Evolutionary conservation across 2,329 filamentous ascomycete species (phyloP).

Genomic region (Monilinia polystroma): DNA sequence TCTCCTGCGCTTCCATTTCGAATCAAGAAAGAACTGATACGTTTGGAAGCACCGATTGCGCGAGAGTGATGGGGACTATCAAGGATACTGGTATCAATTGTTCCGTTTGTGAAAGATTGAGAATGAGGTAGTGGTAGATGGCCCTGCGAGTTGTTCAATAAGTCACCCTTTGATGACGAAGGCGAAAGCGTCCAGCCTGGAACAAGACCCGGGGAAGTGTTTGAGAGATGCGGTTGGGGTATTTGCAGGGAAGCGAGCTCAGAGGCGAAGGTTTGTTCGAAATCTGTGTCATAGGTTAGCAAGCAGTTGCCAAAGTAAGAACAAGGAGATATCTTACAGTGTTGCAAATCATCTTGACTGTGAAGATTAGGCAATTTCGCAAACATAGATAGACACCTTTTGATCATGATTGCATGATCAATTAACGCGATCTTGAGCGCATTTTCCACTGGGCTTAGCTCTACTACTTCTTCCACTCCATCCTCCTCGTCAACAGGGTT

Average conservation of each 20-base stretch:
- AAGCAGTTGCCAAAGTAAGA: not conserved
- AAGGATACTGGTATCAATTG: conserved; percentile 33
- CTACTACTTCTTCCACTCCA: conserved; percentile 49
- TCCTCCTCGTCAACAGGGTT: conserved; percentile 42
- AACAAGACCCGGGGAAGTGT: conserved; percentile 43
- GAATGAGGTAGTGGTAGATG: conserved; percentile 24
- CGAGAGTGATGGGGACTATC: conserved; percentile 27
- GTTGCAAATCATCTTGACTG: conserved; percentile 59
- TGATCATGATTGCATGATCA: conserved; percentile 85
- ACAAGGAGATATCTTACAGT: conserved; percentile 51
- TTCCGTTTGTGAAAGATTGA: conserved; percentile 33
- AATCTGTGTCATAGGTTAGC: conserved; percentile 47
- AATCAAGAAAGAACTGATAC: conserved; percentile 21
- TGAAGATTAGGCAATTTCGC: conserved; percentile 57
- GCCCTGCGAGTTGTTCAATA: conserved; percentile 29
- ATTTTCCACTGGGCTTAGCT: conserved; percentile 63
- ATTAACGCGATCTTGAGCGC: conserved; percentile 82
- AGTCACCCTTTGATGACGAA: conserved; percentile 19
- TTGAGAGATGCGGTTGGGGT: conserved; percentile 44
- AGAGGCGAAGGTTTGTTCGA: conserved; percentile 61
- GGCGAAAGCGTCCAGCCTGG: conserved; percentile 40
- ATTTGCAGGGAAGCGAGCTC: conserved; percentile 65
- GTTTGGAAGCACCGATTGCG: conserved; percentile 22
- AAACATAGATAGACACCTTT: conserved; percentile 73
- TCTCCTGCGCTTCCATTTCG: conserved; percentile 3